These are phyloP conservation scores for Mimosa bimucronata DNA, from an alignment of 306 rosid genomes.

Conservation along the genomic window DNA sequence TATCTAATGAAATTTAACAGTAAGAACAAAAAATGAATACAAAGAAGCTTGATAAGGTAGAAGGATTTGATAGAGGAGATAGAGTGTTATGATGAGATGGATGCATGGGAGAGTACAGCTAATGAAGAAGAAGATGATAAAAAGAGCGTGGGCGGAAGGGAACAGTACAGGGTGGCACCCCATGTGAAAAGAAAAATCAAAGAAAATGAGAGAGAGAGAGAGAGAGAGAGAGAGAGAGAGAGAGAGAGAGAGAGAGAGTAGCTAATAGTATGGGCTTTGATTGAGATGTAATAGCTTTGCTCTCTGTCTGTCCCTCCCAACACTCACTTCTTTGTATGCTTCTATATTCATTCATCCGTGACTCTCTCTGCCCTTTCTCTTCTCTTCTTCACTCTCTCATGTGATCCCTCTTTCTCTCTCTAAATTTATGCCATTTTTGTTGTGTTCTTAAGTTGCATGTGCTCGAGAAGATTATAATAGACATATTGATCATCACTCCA, in stretches of 20 bases:
- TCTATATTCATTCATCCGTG: constrained; percentile 63
- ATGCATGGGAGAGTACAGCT: background rate
- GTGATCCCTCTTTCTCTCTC: constrained; percentile 37
- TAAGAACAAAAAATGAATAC: too few species aligned
- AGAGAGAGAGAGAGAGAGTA: background rate
- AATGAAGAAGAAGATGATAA: constrained; percentile 1
- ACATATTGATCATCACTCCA: background rate
- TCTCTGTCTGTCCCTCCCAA: constrained; percentile 39
- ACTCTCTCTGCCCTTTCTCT: background rate
- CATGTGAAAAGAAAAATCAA: constrained; percentile 44
- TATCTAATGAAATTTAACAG: too few species aligned
- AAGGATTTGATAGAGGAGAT: too few species aligned
- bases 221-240: too few species aligned
- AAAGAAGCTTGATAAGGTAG: too few species aligned
- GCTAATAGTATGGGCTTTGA: constrained; percentile 27
- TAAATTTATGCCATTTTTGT: constrained; percentile 19
- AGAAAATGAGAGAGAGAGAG: too few species aligned
- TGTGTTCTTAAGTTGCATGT: constrained; percentile 7
- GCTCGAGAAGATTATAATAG: background rate
- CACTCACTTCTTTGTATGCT: constrained; percentile 44
- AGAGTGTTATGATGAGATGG: background rate
- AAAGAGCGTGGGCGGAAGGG: background rate
- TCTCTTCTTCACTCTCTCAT: constrained; percentile 24
- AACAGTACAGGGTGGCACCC: constrained; percentile 51
- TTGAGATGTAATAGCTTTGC: constrained; percentile 29